Base-by-base conservation (phyloP, 805 yeast species). In the Candida anglica region DNA sequence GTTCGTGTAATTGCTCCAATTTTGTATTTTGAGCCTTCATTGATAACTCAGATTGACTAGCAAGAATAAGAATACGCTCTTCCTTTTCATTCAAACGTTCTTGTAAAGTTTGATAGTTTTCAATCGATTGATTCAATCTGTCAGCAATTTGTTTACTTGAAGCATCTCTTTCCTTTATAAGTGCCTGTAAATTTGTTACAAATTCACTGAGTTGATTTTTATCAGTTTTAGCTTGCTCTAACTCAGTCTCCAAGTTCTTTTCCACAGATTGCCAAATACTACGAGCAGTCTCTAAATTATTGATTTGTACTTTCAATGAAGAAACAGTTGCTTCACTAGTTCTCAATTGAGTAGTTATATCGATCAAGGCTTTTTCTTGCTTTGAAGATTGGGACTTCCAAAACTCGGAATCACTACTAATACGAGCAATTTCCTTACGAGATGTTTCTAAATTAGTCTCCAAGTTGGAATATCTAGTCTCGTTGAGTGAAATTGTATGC, bases 141-240 rank as follows among this genome's bases (percentile, higher is more conserved):
- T 63, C 56, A 15, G 77, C 66, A 4, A 79, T 49, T 24, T 77
- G 80, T 15, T 60, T 50, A 30, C 73, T 66, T 5, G 75, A 60
- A 1, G 56, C 43, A 32, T 81, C 83, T 34, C 88, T 69, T 49
- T 85, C 89, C 33, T 67, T 67, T 36, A 77, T 76, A 25, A 77
- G 50, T 2, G 77, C 48, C 53, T 85, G 91, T 28, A 86, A 58
- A 45, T 73, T 81, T 6, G 72, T 53, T 7, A 84, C 69, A 38
- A 79, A 63, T 3, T 74, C 69, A 43, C 72, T 79, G 26, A 86
- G 59, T 33, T 75, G 69, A 5, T 70, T 55, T 45, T 75, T 78
- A 48, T 87, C 95, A 3, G 69, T 68, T 28, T 68, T 59, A 36
- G 84, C 56, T 19, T 65, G 70, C 6, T 60, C 57, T 27, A 78